A percentile compares a stretch with the other conserved stretches of the same genome.
Conservation (phyloP, 2,329 filamentous ascomycete genomes). For the Talaromyces islandicus region DNA sequence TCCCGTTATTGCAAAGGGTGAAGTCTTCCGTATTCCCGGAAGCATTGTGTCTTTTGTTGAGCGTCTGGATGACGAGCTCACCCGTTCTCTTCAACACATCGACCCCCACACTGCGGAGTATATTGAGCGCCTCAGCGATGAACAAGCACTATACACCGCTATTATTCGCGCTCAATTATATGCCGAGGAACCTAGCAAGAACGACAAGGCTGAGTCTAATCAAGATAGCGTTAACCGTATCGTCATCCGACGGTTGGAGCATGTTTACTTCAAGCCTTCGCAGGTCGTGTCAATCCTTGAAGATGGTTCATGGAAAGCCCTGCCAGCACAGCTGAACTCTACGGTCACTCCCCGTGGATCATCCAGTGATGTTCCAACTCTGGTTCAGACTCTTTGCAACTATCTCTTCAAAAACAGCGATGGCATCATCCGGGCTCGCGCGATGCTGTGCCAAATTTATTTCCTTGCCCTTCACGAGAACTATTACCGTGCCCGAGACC, state of each 20-base stretch:
- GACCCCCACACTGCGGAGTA: constrained; percentile 99
- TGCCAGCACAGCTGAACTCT: constrained; percentile 66
- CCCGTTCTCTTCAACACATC: constrained; percentile 92
- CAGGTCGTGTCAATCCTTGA: constrained; percentile 91
- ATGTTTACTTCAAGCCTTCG: constrained; percentile 98
- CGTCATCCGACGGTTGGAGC: constrained; percentile 88
- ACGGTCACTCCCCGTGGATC: constrained; percentile 68
- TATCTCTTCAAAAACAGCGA: constrained; percentile 94
- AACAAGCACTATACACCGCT: constrained; percentile 83
- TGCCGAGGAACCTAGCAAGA: constrained; percentile 72
- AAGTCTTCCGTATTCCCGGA: constrained; percentile 86
- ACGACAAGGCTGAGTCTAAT: constrained; percentile 61
- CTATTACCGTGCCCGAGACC: constrained; percentile 95
- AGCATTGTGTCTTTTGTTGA: constrained; percentile 93
- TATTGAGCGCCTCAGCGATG: constrained; percentile 88
- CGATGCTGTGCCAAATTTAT: constrained; percentile 98
- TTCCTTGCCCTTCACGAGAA: constrained; percentile 95
- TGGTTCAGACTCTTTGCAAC: constrained; percentile 84
- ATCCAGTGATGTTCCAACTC: constrained; percentile 59
- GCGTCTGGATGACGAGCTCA: constrained; percentile 93
- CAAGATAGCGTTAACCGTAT: constrained; percentile 90
- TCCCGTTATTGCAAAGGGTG: constrained; percentile 64
- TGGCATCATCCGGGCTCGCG: constrained; percentile 89
- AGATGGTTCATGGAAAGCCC: constrained; percentile 84
- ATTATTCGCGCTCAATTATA: constrained; percentile 86